Conservation (phyloP, 163 green algal species). For the Coccomyxa subellipsoidea region DNA sequence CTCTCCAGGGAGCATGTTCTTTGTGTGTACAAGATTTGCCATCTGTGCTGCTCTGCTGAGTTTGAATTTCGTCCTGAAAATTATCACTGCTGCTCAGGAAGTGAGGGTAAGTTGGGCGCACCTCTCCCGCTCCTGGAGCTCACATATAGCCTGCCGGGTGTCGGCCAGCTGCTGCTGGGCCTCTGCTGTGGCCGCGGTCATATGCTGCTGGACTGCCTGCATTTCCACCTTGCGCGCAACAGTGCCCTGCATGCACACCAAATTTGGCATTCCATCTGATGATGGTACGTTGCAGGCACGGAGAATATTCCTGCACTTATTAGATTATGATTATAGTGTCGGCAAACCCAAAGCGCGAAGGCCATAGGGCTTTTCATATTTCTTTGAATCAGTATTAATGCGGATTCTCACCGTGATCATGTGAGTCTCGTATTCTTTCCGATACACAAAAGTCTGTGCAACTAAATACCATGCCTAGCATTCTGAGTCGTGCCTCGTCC, state of each 20-base stretch:
- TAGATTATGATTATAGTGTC: too few species aligned
- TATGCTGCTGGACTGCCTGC: neutral
- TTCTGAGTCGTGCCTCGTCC: too few species aligned
- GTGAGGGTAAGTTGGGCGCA: neutral
- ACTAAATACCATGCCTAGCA: too few species aligned
- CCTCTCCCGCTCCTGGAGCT: neutral
- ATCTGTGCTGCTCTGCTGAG: neutral
- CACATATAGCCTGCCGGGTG: neutral
- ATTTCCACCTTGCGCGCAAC: neutral
- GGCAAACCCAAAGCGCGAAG: too few species aligned
- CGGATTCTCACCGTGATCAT: too few species aligned
- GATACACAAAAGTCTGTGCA: too few species aligned
- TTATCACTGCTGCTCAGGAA: neutral
- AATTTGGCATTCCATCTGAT: too few species aligned
- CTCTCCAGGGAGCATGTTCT: neutral
- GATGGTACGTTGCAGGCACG: too few species aligned
- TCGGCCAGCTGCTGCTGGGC: neutral
- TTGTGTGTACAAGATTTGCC: neutral
- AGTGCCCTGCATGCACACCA: neutral
- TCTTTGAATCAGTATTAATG: too few species aligned
- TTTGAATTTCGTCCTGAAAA: neutral
- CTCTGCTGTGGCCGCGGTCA: neutral
- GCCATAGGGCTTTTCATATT: too few species aligned
- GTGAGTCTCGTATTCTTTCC: too few species aligned
- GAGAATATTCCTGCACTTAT: neutral